Evolutionary conservation across 208 protist genomes (phyloP).

Genomic region (Acanthamoeba quina): DNA sequence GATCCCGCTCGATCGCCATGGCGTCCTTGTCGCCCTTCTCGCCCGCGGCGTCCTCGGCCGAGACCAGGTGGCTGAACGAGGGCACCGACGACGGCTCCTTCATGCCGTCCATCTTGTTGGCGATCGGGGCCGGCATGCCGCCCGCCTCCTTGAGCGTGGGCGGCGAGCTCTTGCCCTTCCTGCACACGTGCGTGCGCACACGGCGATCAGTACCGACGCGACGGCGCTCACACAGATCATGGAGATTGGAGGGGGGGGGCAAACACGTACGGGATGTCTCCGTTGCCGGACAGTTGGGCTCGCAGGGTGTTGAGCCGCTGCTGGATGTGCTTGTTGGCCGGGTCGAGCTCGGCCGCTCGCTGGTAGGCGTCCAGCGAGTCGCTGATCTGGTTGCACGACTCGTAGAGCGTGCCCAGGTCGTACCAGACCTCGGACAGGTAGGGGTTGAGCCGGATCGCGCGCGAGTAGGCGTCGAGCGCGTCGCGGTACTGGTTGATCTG

Average conservation of each 20-base stretch:
- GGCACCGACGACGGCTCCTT: slow-evolving; percentile 20
- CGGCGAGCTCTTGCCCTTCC: slow-evolving; percentile 17
- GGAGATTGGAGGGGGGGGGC: not conserved
- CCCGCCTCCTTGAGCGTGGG: slow-evolving; percentile 18
- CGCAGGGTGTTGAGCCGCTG: slow-evolving; percentile 77
- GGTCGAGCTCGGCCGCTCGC: slow-evolving; percentile 85
- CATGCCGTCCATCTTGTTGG: not conserved
- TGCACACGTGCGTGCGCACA: not conserved
- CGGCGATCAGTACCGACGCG: not conserved
- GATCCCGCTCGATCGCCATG: not conserved
- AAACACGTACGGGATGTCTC: slow-evolving; percentile 20
- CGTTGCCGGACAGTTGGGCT: slow-evolving; percentile 12
- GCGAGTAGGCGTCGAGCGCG: slow-evolving; percentile 89
- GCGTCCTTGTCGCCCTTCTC: slow-evolving; percentile 19
- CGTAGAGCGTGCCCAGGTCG: slow-evolving; percentile 90
- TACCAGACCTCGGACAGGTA: slow-evolving; percentile 85
- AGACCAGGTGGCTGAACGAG: slow-evolving; percentile 14
- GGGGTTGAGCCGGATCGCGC: slow-evolving; percentile 89
- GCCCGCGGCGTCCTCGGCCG: slow-evolving; percentile 1
- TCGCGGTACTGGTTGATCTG: slow-evolving; percentile 89
- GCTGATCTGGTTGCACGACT: slow-evolving; percentile 85
- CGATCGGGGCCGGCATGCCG: slow-evolving; percentile 8
- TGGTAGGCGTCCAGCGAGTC: slow-evolving; percentile 90
- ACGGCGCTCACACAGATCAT: not conserved
- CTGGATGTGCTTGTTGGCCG: slow-evolving; percentile 85